Conservation (phyloP, 139 green algal species). For the Marvania coccoides region DNA sequence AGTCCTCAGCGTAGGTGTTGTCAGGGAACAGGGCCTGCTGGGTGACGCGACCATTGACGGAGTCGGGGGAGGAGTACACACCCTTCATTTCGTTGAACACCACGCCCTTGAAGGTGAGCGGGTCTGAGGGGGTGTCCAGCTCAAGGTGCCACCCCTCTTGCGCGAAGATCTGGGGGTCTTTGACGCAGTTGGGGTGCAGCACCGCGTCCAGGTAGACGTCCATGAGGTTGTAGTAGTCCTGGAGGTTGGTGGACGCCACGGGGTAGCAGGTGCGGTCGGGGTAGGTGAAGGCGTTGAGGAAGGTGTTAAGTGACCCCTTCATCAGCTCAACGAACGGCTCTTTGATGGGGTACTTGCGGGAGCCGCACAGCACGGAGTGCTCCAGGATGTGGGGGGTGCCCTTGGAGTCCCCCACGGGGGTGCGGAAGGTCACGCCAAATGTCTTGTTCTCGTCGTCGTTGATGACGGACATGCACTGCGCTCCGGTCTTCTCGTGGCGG, state of each 20-base stretch:
- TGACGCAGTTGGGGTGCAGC: conserved; percentile 85
- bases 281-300: conserved; percentile 99
- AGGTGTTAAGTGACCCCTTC: conserved; percentile 96
- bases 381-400: conserved; percentile 98
- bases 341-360: conserved; percentile 77
- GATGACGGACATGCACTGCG: conserved; percentile 90
- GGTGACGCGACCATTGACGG: conserved; percentile 64
- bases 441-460: conserved; percentile 99
- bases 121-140: conserved; percentile 63
- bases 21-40: conserved; percentile 80
- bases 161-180: conserved; percentile 81
- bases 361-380: conserved; percentile 94
- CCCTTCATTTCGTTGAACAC: conserved; percentile 99
- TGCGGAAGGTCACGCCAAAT: conserved; percentile 94
- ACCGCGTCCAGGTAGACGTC: conserved; percentile 99
- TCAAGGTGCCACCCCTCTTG: conserved; percentile 89
- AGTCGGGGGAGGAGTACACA: conserved; percentile 95
- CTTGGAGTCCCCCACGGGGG: conserved; percentile 76
- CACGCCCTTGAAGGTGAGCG: conserved; percentile 88
- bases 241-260: conserved; percentile 73
- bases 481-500: conserved; percentile 65
- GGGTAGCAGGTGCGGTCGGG: conserved; percentile 99
- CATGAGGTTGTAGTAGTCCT: conserved; percentile 99
- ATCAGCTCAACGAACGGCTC: conserved; percentile 98
- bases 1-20: conserved; percentile 87